Percentiles rank a stretch among this genome's conserved stretches.
Conservation (phyloP, 1,284 basidiomycete genomes). For the Schizopora paradoxa region DNA sequence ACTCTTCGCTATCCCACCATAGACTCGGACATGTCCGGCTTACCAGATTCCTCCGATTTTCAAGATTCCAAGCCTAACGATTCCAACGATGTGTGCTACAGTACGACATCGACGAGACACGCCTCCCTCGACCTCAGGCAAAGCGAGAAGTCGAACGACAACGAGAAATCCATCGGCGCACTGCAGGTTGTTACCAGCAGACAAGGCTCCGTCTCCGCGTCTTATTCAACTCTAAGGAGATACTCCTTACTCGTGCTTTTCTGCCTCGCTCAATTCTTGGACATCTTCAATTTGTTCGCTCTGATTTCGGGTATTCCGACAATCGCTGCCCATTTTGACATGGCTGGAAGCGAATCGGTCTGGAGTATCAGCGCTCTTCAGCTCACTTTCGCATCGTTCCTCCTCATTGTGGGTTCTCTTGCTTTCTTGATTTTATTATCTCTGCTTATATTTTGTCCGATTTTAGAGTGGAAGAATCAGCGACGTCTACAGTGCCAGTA, state of each 20-base stretch:
- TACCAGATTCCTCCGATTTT: too few relatives aligned
- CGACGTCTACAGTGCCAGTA: constrained; percentile 34
- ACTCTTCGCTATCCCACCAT: too few relatives aligned
- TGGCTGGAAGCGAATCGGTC: constrained; percentile 24
- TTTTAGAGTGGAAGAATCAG: constrained; percentile 31
- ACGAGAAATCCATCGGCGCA: too few relatives aligned
- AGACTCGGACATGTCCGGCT: too few relatives aligned
- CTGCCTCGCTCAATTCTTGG: constrained; percentile 43
- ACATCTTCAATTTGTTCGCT: constrained; percentile 35
- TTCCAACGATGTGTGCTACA: too few relatives aligned
- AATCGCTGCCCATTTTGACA: constrained; percentile 23
- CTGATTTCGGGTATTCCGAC: constrained; percentile 26
- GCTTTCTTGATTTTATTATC: not conserved
- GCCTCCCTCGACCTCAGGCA: too few relatives aligned
- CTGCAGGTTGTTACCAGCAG: too few relatives aligned
- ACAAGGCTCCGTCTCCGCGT: too few relatives aligned
- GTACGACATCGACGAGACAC: too few relatives aligned
- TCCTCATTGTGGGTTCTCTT: constrained; percentile 32
- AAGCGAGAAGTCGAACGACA: too few relatives aligned
- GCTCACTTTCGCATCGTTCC: constrained; percentile 38
- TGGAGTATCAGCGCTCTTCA: constrained; percentile 40
- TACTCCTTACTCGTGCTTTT: constrained; percentile 36
- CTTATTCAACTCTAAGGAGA: constrained; percentile 17
- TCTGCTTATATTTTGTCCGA: not conserved
- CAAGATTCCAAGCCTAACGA: too few relatives aligned